These are phyloP conservation scores for Mucor mucedo DNA, from an alignment of 371 early-diverging fungal genomes.

Conservation along the genomic window DNA sequence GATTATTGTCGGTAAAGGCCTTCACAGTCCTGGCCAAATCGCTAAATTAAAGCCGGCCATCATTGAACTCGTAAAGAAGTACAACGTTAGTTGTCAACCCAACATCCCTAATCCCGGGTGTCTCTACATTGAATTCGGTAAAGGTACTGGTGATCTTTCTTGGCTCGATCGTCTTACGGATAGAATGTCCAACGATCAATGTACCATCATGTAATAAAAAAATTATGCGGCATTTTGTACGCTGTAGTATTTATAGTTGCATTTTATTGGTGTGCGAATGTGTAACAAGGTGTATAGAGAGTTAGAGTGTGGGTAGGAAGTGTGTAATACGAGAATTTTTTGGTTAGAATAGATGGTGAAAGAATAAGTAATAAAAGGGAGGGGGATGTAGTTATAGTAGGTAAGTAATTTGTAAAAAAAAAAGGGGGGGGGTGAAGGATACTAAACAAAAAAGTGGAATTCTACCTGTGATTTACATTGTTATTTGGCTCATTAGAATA, in stretches of 20 bases:
- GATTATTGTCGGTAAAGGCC: slow-evolving; percentile 69
- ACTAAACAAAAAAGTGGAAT: slow-evolving; percentile 5
- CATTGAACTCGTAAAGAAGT: slow-evolving; percentile 55
- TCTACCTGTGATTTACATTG: slow-evolving; percentile 3
- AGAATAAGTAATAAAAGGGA: neutral
- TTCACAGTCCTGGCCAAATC: slow-evolving; percentile 60
- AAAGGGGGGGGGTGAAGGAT: neutral
- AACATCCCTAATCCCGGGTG: slow-evolving; percentile 68
- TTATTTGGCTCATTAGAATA: slow-evolving; percentile 13
- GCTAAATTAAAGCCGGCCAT: slow-evolving; percentile 70
- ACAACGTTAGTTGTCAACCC: slow-evolving; percentile 58
- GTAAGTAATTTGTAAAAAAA: neutral
- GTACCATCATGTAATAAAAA: slow-evolving; percentile 44
- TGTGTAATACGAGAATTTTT: neutral
- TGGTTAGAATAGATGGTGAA: neutral
- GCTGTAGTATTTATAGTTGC: neutral
- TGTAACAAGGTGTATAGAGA: neutral
- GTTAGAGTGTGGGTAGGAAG: no score
- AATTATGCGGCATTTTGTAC: neutral
- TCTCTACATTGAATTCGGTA: slow-evolving; percentile 61
- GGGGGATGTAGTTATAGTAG: no score
- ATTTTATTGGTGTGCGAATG: neutral
- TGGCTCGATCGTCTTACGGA: slow-evolving; percentile 49
- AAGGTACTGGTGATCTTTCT: slow-evolving; percentile 51
- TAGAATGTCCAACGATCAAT: slow-evolving; percentile 33